Base-by-base conservation (phyloP, 768 basidiomycete species). In the Pleurotus eryngii region DNA sequence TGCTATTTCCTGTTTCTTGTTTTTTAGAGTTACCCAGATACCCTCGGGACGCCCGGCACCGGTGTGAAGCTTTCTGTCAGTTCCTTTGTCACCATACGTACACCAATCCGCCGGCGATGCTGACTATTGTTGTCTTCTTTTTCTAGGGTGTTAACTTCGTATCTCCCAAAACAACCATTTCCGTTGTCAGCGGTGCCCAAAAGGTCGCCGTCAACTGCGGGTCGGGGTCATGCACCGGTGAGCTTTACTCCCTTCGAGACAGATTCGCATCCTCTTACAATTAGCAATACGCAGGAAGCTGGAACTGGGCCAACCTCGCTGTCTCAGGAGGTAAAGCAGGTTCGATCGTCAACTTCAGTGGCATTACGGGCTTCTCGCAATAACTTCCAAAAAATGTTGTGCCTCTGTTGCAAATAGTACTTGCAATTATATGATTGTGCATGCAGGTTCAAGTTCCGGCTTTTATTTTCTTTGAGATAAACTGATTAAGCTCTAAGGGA, bases 151-250 rank as follows among this genome's bases (percentile, higher is more conserved):
- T 87, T 61, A 80, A 72, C 62, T 86, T 87, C 64, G 62, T 67
- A 46, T 57, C 71, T 4, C 67, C 71, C 0, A 66, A 67, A 42
- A 84, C 74, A 38, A 73, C 68, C 0, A 65, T 87, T 47, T 60
- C 69, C 0, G 81, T 86, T 20, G 62, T 49, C 26, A 72, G 67
- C 54, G 64, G 65, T 22, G 86, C 81, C 2, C 57, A 76, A 55
- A 72, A 67, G 46, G 76, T 83, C 42, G 79, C 78, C 9, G 76
- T 86, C 3, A 79, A 85, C 64, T 87, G 85, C 61, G 86, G 85
- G 47, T 26, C 38, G 2, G 76, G 74, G 1, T 69, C 80, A 26
- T 86, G 84, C 68, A 71, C 66, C 26, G 82, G 82, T 81, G 35
- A 20, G 51, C 49, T 37, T 9, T 48, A 61, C 22, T 70, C 51